Evolutionary conservation across 495 filamentous ascomycete species (phyloP), one percentile per base, ranked within the genome.

Genomic region (Penicillium daleae): DNA sequence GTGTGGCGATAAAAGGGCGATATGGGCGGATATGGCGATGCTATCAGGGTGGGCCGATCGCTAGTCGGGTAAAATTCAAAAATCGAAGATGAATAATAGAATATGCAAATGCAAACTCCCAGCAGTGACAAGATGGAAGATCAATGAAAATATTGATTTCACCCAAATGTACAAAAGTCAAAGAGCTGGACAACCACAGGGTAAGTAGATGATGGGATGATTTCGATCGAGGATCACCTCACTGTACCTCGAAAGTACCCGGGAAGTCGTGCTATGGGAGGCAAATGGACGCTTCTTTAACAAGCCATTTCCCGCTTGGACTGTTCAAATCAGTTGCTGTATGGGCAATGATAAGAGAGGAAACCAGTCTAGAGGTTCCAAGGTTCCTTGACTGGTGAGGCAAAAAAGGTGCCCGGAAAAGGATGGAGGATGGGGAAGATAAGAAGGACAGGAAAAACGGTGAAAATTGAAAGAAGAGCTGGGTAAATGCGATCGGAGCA

Each of bases 171-270:
- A 63, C 31, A 59, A 46, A n/a, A n/a, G n/a, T 44, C 46, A n/a
- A n/a, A 59, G 15, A 15, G 37, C 51, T 26, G 31, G 19, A 40
- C 24, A 49, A 40, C 42, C 57, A 37, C 26, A 33, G 52, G 9
- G 19, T 13, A 6, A 24, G 31, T 32, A 17, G 60, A n/a, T n/a
- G 57, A 62, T 65, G 56, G 56, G 57, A 63, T 61, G 56, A 65
- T 67, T 54, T 19, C 22, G 67, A 57, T 62, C 64, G 52, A 61
- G 35, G 60, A 69, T 69, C 66, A 69, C 66, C 63, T 69, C 66
- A 69, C 63, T 60, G 69, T 71, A 67, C 53, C 62, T 70, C 55
- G 35, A 50, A 70, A 57, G 69, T 69, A 62, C 59, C 59, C 40
- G 40, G 29, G 37, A 64, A 69, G 63, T 71, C 57, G 69, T 56